Percentiles rank a stretch among this genome's conserved stretches.
Conservation (phyloP, 2,329 filamentous ascomycete species). For the Macrophomina phaseolina region DNA sequence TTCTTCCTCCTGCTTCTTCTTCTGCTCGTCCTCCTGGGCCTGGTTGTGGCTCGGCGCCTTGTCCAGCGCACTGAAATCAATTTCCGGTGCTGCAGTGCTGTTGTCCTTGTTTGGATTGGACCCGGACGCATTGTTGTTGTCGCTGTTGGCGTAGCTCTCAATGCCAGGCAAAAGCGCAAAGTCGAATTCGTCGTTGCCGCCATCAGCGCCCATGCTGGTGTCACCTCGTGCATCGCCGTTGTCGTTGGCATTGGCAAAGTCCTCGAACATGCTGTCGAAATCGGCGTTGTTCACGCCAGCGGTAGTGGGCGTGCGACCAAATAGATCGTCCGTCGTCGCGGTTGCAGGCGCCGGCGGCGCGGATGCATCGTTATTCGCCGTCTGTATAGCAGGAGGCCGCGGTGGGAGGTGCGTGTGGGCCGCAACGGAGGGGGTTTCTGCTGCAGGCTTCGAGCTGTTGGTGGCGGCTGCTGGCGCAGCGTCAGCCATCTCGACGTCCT, state of each 20-base stretch:
- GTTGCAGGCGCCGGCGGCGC: conserved; percentile 20
- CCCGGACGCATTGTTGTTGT: conserved; percentile 37
- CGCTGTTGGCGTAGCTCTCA: conserved; percentile 47
- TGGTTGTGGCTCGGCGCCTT: not conserved
- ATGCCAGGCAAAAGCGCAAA: conserved; percentile 48
- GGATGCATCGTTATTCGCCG: conserved; percentile 27
- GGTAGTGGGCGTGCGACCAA: conserved; percentile 39
- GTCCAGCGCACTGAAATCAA: conserved; percentile 23
- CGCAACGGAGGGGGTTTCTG: conserved; percentile 10
- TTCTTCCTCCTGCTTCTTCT: conserved; percentile 21
- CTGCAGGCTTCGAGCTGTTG: conserved; percentile 4
- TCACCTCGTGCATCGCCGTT: conserved; percentile 8
- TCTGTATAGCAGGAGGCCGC: conserved; percentile 30
- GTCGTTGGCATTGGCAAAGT: conserved; percentile 19
- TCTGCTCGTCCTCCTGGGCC: conserved; percentile 9
- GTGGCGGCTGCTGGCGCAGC: conserved; percentile 11
- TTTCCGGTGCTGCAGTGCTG: not conserved
- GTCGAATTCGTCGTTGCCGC: conserved; percentile 35
- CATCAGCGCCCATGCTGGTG: conserved; percentile 20
- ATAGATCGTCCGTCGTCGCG: conserved; percentile 36
- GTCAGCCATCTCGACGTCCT: conserved; percentile 25
- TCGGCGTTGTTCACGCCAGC: conserved; percentile 40
- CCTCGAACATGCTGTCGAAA: conserved; percentile 39
- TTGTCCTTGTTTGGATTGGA: not conserved
- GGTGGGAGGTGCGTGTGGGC: conserved; percentile 22